phyloP scores from a whole-genome alignment of 768 basidiomycete genomes.

The Candolleomyces eurysporus region DNA sequence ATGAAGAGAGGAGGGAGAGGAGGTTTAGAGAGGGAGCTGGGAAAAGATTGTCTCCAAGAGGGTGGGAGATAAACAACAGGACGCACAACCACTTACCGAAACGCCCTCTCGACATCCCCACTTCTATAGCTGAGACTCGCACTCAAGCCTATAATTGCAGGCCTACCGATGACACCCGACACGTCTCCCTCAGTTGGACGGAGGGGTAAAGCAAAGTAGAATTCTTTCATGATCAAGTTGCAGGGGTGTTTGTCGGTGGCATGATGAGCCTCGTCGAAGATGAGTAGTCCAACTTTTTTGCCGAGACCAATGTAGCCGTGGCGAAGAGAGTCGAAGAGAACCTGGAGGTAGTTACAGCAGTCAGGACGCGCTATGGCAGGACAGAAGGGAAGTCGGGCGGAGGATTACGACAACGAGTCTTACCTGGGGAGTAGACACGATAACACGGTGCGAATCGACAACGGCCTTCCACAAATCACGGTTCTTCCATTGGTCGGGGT shows the following conservation, averaged over 20 bases:
- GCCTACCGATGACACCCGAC: constrained; percentile 32
- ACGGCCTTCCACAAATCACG: constrained; percentile 55
- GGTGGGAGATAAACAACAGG: no score
- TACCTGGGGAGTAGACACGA: constrained; percentile 62
- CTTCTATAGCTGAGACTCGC: constrained; percentile 80
- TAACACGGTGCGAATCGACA: constrained; percentile 52
- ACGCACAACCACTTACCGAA: constrained; percentile 41
- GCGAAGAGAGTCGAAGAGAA: constrained; percentile 72
- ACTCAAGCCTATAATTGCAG: constrained; percentile 73
- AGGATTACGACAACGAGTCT: background rate
- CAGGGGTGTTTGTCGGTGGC: constrained; percentile 71
- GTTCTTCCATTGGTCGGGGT: constrained; percentile 78
- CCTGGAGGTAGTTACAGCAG: constrained; percentile 34
- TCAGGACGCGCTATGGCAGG: background rate
- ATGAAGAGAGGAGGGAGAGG: no score
- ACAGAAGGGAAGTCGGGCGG: background rate
- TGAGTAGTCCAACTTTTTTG: constrained; percentile 57
- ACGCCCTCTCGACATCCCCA: constrained; percentile 59
- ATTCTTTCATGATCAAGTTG: constrained; percentile 73
- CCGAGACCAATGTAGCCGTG: constrained; percentile 69
- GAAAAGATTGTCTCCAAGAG: no score
- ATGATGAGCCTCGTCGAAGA: constrained; percentile 86
- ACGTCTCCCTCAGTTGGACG: constrained; percentile 17
- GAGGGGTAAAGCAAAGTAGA: constrained; percentile 56
- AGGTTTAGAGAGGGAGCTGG: no score